phyloP scores from a whole-genome alignment of 108 stramenopile species.

The Conticribra weissflogii region DNA sequence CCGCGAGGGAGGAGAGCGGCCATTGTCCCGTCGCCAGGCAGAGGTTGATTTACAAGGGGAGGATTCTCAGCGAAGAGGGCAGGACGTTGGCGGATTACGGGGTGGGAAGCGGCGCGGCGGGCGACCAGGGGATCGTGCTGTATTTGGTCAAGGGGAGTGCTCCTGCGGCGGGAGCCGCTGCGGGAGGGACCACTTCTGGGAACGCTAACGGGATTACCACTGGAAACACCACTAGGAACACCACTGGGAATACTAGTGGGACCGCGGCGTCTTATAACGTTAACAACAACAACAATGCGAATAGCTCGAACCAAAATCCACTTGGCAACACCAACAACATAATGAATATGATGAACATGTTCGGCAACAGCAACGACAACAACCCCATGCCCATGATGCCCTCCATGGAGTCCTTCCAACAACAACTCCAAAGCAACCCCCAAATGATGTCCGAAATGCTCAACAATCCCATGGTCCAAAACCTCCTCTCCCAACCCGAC shows the following conservation, averaged over 20 bases:
- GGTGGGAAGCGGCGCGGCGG: slow-evolving; percentile 35
- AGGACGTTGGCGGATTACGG: slow-evolving; percentile 68
- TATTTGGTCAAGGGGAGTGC: slow-evolving; percentile 72
- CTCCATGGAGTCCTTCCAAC: slow-evolving; percentile 26
- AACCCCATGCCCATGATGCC: slow-evolving; percentile 31
- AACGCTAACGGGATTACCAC: too few species aligned
- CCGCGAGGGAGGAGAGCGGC: slow-evolving; percentile 41
- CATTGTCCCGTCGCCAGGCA: slow-evolving; percentile 65
- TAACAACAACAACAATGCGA: too few species aligned
- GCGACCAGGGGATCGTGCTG: slow-evolving; percentile 48
- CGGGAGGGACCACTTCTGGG: slow-evolving; percentile 2
- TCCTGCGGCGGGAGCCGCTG: slow-evolving; percentile 6
- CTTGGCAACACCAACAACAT: neutral
- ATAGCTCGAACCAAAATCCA: neutral
- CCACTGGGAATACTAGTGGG: too few species aligned
- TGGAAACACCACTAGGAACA: too few species aligned
- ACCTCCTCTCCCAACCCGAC: slow-evolving; percentile 88
- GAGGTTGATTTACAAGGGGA: slow-evolving; percentile 93
- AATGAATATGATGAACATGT: too few species aligned
- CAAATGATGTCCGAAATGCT: slow-evolving; percentile 76
- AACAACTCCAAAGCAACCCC: slow-evolving; percentile 55
- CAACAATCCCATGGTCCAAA: slow-evolving; percentile 86
- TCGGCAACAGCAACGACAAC: slow-evolving; percentile 23
- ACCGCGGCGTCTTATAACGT: too few species aligned
- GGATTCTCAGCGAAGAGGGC: slow-evolving; percentile 87